Percentiles rank a stretch among this genome's conserved stretches.
phyloP scores from a whole-genome alignment of 1,284 basidiomycete species.

The Meira miltonrushii region DNA sequence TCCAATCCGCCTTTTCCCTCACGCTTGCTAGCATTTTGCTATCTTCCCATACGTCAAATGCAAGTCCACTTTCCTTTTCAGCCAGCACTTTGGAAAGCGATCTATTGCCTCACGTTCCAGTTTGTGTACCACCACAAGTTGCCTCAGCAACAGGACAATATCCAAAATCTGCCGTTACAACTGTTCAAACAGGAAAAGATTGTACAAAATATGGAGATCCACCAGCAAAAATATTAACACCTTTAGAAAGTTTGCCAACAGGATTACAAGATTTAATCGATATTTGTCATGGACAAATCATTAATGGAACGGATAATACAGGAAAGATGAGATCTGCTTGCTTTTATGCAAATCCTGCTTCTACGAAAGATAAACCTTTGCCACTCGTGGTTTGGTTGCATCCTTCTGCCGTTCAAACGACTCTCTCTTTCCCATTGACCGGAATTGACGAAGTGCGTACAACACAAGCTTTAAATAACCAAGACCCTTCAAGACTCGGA shows the following conservation, averaged over 20 bases:
- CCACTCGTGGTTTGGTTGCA: background rate
- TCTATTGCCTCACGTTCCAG: no score
- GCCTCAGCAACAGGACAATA: background rate
- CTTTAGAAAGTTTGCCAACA: slow-evolving; percentile 14
- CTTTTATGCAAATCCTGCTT: slow-evolving; percentile 4
- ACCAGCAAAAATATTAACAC: slow-evolving; percentile 9
- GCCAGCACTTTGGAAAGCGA: no score
- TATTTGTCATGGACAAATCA: background rate
- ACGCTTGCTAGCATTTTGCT: no score
- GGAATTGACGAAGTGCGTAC: background rate
- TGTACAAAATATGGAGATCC: slow-evolving; percentile 18
- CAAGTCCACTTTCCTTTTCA: no score
- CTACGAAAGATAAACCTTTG: background rate
- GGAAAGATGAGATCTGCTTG: background rate
- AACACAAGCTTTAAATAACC: background rate
- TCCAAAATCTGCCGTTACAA: slow-evolving; percentile 20
- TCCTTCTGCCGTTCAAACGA: background rate
- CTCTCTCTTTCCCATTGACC: background rate
- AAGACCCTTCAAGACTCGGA: slow-evolving; percentile 12
- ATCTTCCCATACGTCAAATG: no score
- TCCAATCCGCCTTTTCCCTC: no score
- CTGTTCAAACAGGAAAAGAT: slow-evolving; percentile 17
- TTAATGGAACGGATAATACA: background rate
- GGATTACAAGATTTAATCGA: background rate
- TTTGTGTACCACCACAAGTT: no score